These are phyloP conservation scores for Gamarada debralockiae DNA, from an alignment of 495 filamentous ascomycete species.

Conservation along the genomic window DNA sequence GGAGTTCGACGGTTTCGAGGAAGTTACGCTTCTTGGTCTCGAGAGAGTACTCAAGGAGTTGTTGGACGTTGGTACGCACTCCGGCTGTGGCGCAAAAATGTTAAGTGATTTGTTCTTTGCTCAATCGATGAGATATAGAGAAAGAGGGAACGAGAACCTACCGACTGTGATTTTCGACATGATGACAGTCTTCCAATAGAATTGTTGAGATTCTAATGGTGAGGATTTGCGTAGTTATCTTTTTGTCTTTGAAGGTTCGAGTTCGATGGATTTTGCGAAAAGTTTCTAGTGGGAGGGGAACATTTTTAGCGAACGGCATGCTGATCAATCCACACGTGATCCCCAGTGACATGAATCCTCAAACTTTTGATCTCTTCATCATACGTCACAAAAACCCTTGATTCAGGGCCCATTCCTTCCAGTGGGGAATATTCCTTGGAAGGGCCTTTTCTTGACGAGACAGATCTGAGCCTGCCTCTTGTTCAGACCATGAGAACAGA, in stretches of 20 bases:
- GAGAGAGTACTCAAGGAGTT: conserved; percentile 87
- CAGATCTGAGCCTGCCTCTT: no score
- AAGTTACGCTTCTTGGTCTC: conserved; percentile 99
- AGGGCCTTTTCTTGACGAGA: no score
- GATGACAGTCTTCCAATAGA: conserved; percentile 67
- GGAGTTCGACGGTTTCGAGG: conserved; percentile 91
- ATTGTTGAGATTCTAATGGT: conserved; percentile 55
- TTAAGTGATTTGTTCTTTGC: conserved; percentile 22
- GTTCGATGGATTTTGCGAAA: no score
- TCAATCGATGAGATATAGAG: not conserved
- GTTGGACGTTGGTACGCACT: conserved; percentile 90
- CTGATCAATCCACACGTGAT: no score
- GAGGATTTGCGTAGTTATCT: conserved; percentile 50
- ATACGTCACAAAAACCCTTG: no score
- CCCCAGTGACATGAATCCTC: no score
- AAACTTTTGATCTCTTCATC: no score
- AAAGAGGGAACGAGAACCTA: conserved; percentile 37
- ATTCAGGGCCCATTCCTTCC: no score
- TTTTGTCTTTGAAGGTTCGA: conserved; percentile 4
- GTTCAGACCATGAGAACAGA: no score
- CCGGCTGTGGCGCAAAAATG: conserved; percentile 62
- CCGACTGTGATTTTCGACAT: conserved; percentile 90
- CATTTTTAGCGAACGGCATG: not conserved
- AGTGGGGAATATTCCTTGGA: no score
- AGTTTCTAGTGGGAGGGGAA: conserved; percentile 2